Base-by-base conservation (phyloP, 805 yeast species). In the Middelhovenomyces tepae region DNA sequence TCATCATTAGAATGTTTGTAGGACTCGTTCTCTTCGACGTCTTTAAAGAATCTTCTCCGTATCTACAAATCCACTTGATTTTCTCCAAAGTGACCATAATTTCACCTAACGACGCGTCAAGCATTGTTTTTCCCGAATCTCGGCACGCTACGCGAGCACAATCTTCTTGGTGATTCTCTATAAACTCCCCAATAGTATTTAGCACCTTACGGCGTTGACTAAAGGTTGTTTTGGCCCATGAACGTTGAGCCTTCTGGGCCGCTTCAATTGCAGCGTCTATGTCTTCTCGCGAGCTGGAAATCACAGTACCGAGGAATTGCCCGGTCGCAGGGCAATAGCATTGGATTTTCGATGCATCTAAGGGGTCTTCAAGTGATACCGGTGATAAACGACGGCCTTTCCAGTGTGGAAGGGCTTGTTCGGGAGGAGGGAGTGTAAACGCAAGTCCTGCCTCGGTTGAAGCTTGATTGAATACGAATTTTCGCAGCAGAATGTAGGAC, bases 271-370 rank as follows among this genome's bases (percentile, higher is more conserved):
- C 67, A 4, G 48, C 45, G 52, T 89, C 89, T 55, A 91, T 81
- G 28, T 85, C 91, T 3, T 67, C 69, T 29, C 63, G 65, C n/a
- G 78, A 59, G 36, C 75, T 71, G 1, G 84, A 75, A 31, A 67
- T 60, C 46, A 76, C 78, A 15, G 75, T 66, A 1, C 95, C 97
- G 43, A 89, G 63, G 41, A 63, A 76, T 57, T 85, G 95, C 21
- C 95, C 93, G 0, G 97, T 91, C 0, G 97, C 95, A 3, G 98
- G 98, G 59, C 98, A 89, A 54, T 83, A 80, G 40, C 87, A 74
- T 50, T 84, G 87, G 40, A 89, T 82, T 43, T 58, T 64, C 14
- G 62, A 65, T 2, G 89, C 82, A 34, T 80, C 86, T 16, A 69
- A 70, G 2, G 69, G 67, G 36, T 73, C 71, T 60, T 43, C 48